A percentile compares a stretch with the other conserved stretches of the same genome.
Conservation (phyloP, 2,329 filamentous ascomycete genomes). For the Phyllosticta paracitricarpa region DNA sequence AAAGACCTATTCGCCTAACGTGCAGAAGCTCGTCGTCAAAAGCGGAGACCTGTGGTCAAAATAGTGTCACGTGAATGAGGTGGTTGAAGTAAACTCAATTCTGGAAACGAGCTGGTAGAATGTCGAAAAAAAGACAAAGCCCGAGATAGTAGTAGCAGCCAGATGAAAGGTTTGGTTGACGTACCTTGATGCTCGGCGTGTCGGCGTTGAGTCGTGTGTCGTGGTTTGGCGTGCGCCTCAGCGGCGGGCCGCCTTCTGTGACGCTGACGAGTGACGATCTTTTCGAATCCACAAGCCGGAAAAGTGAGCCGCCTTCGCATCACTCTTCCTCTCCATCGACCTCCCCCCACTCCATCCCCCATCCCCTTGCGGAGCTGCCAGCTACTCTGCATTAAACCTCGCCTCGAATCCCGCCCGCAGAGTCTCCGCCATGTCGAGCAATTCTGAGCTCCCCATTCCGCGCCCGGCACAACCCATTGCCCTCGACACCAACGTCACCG, state of each 20-base stretch:
- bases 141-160: not conserved
- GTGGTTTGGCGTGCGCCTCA: conserved; percentile 2
- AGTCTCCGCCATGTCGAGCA: conserved; percentile 30
- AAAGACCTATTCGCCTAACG: not conserved
- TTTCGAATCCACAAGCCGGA: conserved; percentile 1
- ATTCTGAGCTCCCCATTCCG: conserved; percentile 23
- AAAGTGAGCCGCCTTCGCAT: conserved; percentile 9
- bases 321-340: conserved; percentile 7
- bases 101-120: not conserved
- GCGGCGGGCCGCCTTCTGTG: not conserved
- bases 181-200: not conserved
- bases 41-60: not conserved
- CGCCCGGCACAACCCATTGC: conserved; percentile 10
- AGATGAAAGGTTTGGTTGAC: not conserved
- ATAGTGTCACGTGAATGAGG: not conserved
- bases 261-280: conserved; percentile 4
- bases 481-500: conserved; percentile 19
- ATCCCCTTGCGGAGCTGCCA: not conserved
- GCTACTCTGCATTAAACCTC: not conserved
- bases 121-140: too few species aligned
- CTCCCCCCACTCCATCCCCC: not conserved
- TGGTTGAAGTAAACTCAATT: not conserved
- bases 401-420: not conserved
- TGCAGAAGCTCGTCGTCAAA: not conserved
- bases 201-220: conserved; percentile 3